A percentile compares a stretch with the other conserved stretches of the same genome.
These are phyloP conservation scores for Ogataea methylovora DNA, from an alignment of 805 yeast genomes.

Conservation along the genomic window DNA sequence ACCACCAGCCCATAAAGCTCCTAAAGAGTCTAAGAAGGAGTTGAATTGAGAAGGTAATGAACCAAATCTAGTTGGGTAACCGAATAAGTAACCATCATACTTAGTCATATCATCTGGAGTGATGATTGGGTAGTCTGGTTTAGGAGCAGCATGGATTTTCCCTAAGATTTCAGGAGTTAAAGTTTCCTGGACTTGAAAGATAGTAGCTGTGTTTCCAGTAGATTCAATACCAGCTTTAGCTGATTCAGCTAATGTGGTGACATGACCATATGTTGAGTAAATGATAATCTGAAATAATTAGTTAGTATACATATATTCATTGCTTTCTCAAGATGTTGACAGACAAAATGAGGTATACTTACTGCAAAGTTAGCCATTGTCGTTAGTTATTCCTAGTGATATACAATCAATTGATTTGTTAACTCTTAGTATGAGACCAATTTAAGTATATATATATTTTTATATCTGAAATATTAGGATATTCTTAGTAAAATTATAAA, in stretches of 20 bases:
- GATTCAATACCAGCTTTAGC: constrained; percentile 60
- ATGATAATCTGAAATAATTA: constrained; percentile 30
- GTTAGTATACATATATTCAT: not conserved
- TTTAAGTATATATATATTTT: no score
- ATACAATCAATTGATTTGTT: no score
- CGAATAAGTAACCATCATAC: constrained; percentile 79
- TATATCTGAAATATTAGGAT: no score
- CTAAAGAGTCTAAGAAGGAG: constrained; percentile 72
- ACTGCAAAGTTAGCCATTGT: constrained; percentile 17
- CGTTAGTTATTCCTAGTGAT: not conserved
- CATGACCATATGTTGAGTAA: constrained; percentile 78
- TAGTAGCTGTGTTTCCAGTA: constrained; percentile 61
- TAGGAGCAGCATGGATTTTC: constrained; percentile 55
- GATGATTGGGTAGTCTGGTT: constrained; percentile 58
- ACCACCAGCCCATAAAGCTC: constrained; percentile 74
- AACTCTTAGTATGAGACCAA: not conserved
- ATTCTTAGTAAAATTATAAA: no score
- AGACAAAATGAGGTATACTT: constrained; percentile 1
- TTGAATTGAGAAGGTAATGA: constrained; percentile 71
- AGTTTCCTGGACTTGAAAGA: constrained; percentile 76
- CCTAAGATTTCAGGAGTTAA: constrained; percentile 50
- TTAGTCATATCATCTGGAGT: constrained; percentile 46
- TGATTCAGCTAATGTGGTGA: constrained; percentile 58
- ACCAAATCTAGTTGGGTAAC: constrained; percentile 85
- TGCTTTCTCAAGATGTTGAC: not conserved